A percentile compares a stretch with the other conserved stretches of the same genome.
These are phyloP conservation scores for Cercospora beticola DNA, from an alignment of 2,329 filamentous ascomycete genomes.

Conservation along the genomic window DNA sequence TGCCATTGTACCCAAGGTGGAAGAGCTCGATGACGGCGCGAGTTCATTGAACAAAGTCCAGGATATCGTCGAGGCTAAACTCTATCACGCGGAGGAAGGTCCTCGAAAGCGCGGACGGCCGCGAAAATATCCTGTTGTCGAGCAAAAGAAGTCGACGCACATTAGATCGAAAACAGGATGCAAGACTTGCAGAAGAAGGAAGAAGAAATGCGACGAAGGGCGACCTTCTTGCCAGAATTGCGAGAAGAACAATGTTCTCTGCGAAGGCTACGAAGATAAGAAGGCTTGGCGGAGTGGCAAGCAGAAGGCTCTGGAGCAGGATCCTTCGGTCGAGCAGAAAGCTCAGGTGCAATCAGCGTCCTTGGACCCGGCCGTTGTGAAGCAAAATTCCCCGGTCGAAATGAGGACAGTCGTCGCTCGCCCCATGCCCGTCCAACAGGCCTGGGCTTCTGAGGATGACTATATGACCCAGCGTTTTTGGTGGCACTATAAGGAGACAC, in stretches of 20 bases:
- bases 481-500: slow-evolving; percentile 75
- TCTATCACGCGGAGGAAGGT: slow-evolving; percentile 37
- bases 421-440: slow-evolving; percentile 49
- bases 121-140: slow-evolving; percentile 70
- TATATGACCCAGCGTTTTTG: slow-evolving; percentile 76
- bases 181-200: slow-evolving; percentile 59
- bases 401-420: slow-evolving; percentile 1
- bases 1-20: slow-evolving; percentile 50
- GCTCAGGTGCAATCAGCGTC: not conserved
- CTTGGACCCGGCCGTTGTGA: not conserved
- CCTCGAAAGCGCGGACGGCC: slow-evolving; percentile 67
- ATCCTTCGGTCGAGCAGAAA: not conserved
- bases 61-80: slow-evolving; percentile 32
- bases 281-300: slow-evolving; percentile 84
- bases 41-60: slow-evolving; percentile 39
- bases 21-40: slow-evolving; percentile 53
- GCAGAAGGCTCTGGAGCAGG: slow-evolving; percentile 53
- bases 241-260: slow-evolving; percentile 88
- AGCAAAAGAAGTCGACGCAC: slow-evolving; percentile 70
- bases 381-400: not conserved
- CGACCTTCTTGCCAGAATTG: slow-evolving; percentile 68
- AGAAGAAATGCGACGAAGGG: slow-evolving; percentile 60
- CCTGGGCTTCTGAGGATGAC: slow-evolving; percentile 80
- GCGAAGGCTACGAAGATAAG: slow-evolving; percentile 85
- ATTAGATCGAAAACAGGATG: slow-evolving; percentile 63